Evolutionary conservation across 768 basidiomycete genomes (phyloP), one percentile per base, ranked within the genome.

Genomic region (Tephrocybe rancida): DNA sequence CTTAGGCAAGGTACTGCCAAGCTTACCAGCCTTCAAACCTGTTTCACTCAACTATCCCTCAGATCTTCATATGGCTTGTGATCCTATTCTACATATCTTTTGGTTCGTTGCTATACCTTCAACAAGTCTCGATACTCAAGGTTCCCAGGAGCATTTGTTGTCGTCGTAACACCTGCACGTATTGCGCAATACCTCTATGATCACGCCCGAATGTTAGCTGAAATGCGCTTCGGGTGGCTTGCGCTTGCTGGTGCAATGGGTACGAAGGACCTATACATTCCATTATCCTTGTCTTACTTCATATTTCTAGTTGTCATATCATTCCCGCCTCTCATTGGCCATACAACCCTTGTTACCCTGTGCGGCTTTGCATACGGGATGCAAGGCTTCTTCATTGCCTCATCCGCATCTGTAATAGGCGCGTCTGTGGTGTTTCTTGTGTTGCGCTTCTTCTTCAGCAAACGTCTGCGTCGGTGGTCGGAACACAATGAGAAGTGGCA

Each of bases 351-450:
- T 19, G 68, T 83, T 25, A 84, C 86, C 11, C 65, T 95, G 7
- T 87, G 85, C 61, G 92, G 92, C 1, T 94, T 92, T 68, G 87
- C 90, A 1, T 94, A 90, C 61, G 92, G 92, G 41, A 78, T 90
- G 73, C 79, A 79, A 52, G 92, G 92, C 0, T 87, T 89, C 70
- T 77, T 75, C 57, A 79, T 93, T 53, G 83, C 85, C 2, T 79
- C 81, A 0, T 67, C 70, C 13, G 85, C 75, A 1, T 88, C 88
- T 18, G 50, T 92, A 24, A 52, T 82, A 2, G 91, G 89, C 29
- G 83, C 90, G 21, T 79, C 79, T 1, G 46, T 85, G 8, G 79
- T 75, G 3, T 94, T 94, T 62, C 51, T 82, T 24, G 59, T 77
- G 41, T 73, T 92, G 50, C 82, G 90, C 16, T 68, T 76, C 52